phyloP scores from a whole-genome alignment of 257 asterid genomes.

The Lycium ferocissimum region DNA sequence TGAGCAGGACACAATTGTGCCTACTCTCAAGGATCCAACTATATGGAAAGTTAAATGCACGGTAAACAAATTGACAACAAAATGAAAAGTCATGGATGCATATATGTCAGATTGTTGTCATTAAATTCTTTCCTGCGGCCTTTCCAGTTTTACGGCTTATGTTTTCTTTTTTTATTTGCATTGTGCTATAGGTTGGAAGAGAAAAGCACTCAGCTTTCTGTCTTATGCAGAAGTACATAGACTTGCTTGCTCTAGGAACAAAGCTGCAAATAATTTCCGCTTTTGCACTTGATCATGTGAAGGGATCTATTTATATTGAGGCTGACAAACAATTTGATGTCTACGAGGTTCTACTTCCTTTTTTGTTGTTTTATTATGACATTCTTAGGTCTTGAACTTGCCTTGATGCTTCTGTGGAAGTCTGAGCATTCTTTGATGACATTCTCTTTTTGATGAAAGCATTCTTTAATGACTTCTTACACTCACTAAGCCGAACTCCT shows the following conservation, averaged over 20 bases:
- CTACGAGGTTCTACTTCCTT: constrained; percentile 66
- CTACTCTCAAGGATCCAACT: constrained; percentile 63
- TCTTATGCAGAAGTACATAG: constrained; percentile 89
- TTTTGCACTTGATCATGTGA: constrained; percentile 82
- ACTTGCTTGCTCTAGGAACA: constrained; percentile 65
- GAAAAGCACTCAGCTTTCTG: constrained; percentile 93
- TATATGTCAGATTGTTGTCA: constrained; percentile 26
- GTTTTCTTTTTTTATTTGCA: constrained; percentile 25
- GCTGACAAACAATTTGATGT: constrained; percentile 80
- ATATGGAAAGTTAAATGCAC: constrained; percentile 97
- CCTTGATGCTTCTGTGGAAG: constrained; percentile 18
- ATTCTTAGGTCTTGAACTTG: constrained; percentile 29
- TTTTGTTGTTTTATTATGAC: not conserved
- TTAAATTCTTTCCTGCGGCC: not conserved
- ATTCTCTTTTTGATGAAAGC: constrained; percentile 32
- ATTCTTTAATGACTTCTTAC: not conserved
- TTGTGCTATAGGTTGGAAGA: constrained; percentile 73
- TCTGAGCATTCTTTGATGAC: not conserved
- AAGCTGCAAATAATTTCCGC: constrained; percentile 84
- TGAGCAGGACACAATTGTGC: constrained; percentile 45
- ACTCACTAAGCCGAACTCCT: not conserved
- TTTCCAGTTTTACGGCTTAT: constrained; percentile 20
- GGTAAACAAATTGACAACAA: constrained; percentile 48
- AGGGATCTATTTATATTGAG: constrained; percentile 81
- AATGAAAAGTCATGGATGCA: constrained; percentile 1